Percentiles rank a stretch among this genome's conserved stretches.
These are phyloP conservation scores for Saxophila tyrrhenica DNA, from an alignment of 495 filamentous ascomycete species.

Conservation along the genomic window DNA sequence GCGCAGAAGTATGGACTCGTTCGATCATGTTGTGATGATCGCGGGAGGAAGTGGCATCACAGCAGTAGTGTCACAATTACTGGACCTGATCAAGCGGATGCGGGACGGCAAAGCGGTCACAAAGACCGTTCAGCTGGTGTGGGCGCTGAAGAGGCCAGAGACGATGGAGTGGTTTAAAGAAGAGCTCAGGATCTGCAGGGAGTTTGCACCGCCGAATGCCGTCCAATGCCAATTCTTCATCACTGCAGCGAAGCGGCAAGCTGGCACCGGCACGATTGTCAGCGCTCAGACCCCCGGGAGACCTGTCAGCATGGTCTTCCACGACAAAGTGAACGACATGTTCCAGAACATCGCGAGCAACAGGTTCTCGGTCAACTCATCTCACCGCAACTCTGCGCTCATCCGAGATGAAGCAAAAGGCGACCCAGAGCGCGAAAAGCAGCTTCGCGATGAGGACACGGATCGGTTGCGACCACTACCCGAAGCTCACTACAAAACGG, in stretches of 20 bases:
- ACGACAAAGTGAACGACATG: conserved; percentile 74
- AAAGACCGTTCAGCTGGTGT: conserved; percentile 77
- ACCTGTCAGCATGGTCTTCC: conserved; percentile 57
- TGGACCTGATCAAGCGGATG: conserved; percentile 90
- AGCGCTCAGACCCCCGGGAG: conserved; percentile 37
- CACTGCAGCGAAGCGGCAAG: conserved; percentile 55
- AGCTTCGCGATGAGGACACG: conserved; percentile 75
- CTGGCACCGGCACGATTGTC: conserved; percentile 29
- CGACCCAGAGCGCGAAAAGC: conserved; percentile 63
- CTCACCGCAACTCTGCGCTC: conserved; percentile 55
- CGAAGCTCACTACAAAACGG: conserved; percentile 34
- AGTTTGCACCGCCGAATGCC: conserved; percentile 69
- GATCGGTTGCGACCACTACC: conserved; percentile 77
- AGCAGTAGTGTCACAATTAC: conserved; percentile 76
- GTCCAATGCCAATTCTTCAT: conserved; percentile 93
- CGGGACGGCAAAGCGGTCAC: conserved; percentile 87
- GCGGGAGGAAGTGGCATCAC: conserved; percentile 93
- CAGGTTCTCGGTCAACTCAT: conserved; percentile 25
- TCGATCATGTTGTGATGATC: conserved; percentile 85
- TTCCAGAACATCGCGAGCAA: conserved; percentile 72
- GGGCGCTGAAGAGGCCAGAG: conserved; percentile 80
- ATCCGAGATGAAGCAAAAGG: conserved; percentile 72
- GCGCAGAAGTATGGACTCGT: conserved; percentile 80
- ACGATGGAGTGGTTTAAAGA: conserved; percentile 98
- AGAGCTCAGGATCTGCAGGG: conserved; percentile 78